Conservation (phyloP, 169 alveolate genomes). For the Eimeria nieschulzi region DNA sequence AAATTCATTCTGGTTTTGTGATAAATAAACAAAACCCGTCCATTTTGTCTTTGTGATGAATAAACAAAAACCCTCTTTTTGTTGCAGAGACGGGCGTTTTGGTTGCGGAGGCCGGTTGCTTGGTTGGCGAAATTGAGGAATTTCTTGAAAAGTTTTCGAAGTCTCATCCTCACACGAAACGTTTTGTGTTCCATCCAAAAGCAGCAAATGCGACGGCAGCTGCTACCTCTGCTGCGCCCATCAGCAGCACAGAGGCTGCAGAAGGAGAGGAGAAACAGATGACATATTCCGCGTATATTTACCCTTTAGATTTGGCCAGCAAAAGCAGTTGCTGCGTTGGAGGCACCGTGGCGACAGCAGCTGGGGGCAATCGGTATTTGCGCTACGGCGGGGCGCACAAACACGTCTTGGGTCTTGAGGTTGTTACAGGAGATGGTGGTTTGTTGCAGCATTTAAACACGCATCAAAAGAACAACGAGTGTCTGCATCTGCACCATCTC, state of each 20-base stretch:
- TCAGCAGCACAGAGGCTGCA: neutral
- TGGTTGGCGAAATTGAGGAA: conserved; percentile 11
- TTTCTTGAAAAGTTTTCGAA: neutral
- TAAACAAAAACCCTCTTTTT: too few species aligned
- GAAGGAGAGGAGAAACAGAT: neutral
- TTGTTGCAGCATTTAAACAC: conserved; percentile 77
- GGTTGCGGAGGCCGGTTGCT: conserved; percentile 62
- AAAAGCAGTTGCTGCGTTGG: conserved; percentile 90
- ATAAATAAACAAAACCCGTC: too few species aligned
- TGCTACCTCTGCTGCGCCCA: neutral
- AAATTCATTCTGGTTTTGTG: too few species aligned
- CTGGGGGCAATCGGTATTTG: conserved; percentile 88
- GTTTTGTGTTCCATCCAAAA: neutral
- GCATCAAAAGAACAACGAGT: conserved; percentile 86
- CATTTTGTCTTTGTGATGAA: too few species aligned
- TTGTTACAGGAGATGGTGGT: conserved; percentile 82
- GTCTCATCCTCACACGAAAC: neutral
- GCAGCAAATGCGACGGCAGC: neutral
- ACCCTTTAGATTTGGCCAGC: conserved; percentile 89
- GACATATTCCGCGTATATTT: neutral
- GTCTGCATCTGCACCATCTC: conserved; percentile 84
- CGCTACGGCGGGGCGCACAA: conserved; percentile 87
- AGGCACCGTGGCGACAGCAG: conserved; percentile 90
- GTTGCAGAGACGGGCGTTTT: conserved; percentile 25
- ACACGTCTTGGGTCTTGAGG: conserved; percentile 84